Evolutionary conservation across 1,284 basidiomycete genomes (phyloP), one percentile per base, ranked within the genome.

Genomic region (Coniferiporia weirii): DNA sequence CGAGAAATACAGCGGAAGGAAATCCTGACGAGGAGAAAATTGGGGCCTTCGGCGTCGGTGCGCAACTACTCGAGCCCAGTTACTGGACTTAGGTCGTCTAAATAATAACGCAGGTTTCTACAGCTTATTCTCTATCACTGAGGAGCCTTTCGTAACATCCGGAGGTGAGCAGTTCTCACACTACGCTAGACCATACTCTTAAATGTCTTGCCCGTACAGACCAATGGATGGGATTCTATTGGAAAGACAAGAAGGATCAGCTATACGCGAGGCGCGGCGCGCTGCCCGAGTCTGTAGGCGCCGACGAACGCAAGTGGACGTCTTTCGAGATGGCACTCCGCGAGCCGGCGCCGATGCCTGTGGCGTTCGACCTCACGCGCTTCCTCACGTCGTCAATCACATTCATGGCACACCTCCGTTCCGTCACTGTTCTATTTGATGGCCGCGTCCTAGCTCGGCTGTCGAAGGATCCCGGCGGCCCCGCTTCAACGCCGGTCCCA

Each of bases 161-260:
- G 95, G 92, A 69, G 82, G 87, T 86, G 69, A 52, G 69, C 56
- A 5, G n/a, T 15, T 27, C 22, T 51, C 20, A n/a, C 53, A 22
- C 54, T 7, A 4, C 44, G 12, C 5, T 36, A 38, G 13, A 19
- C 40, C 34, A 27, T 13, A n/a, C 22, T 4, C 27, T 34, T 20
- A 17, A 15, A 43, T 40, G n/a, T 53, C n/a, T 36, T n/a, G 44
- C 35, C 45, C n/a, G 0, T 15, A 20, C 56, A 89, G 85, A 82
- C 54, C 83, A 93, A 69, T 94, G 91, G 85, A 97, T 97, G 94
- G 91, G 90, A 1, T 98, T 99, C 71, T 92, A 97, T 70, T 99
- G 95, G 95, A 95, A 95, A 70, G 90, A 92, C 66, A 61, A 43
- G 57, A 54, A 44, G 22, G 55, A 53, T 35, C 70, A 90, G 83